These are phyloP conservation scores for Friedmanniomyces simplex DNA, from an alignment of 495 filamentous ascomycete genomes.

Conservation along the genomic window DNA sequence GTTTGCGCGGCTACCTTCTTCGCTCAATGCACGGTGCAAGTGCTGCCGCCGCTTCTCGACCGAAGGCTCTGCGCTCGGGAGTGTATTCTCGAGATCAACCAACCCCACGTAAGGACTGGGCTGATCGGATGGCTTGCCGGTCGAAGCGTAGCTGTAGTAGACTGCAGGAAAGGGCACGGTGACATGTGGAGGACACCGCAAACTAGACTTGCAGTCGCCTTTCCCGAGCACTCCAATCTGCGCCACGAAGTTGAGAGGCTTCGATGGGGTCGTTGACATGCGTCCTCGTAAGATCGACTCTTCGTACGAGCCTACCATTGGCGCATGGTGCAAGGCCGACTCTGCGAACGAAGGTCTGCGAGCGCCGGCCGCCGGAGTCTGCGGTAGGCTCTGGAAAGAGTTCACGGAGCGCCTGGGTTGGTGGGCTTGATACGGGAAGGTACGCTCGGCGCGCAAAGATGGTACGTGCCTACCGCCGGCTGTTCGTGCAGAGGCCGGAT, in stretches of 20 bases:
- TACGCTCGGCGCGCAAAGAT: constrained; percentile 42
- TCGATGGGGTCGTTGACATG: constrained; percentile 95
- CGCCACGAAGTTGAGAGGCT: constrained; percentile 84
- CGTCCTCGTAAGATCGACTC: constrained; percentile 89
- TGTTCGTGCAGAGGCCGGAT: constrained; percentile 23
- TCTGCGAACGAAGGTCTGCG: constrained; percentile 71
- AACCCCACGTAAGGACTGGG: constrained; percentile 94
- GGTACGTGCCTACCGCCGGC: constrained; percentile 16
- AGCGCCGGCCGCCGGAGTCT: constrained; percentile 47
- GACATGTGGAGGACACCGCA: constrained; percentile 84
- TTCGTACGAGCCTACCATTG: constrained; percentile 96
- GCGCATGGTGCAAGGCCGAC: constrained; percentile 72
- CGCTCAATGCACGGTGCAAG: constrained; percentile 24
- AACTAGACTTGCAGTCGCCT: constrained; percentile 76
- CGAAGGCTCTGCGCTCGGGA: constrained; percentile 39
- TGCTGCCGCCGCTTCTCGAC: constrained; percentile 37
- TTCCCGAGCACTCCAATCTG: constrained; percentile 91
- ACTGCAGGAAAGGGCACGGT: constrained; percentile 91
- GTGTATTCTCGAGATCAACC: constrained; percentile 78
- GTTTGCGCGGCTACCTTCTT: constrained; percentile 9
- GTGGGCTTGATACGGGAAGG: constrained; percentile 55
- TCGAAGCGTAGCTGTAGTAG: constrained; percentile 73
- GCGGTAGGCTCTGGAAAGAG: constrained; percentile 49
- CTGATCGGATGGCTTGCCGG: constrained; percentile 49
- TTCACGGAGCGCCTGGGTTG: constrained; percentile 63